Conservation (phyloP, 192 early-diverging fungal species). For the Piromyces finnis region DNA sequence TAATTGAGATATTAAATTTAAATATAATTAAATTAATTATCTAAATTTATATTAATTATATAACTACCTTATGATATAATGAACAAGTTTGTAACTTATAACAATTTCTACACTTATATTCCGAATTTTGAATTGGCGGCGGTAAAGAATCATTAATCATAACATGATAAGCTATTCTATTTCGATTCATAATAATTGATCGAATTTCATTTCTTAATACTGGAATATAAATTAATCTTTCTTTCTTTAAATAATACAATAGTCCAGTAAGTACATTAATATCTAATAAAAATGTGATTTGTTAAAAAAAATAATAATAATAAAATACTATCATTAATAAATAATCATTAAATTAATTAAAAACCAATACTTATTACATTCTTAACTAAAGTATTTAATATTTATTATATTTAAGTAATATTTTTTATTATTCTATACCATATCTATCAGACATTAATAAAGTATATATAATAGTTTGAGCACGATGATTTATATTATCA, state of each 20-base stretch:
- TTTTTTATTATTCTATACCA: slow-evolving; percentile 11
- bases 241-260: slow-evolving; percentile 56
- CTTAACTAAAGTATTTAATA: no score
- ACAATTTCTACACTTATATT: slow-evolving; percentile 49
- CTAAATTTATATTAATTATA: background rate
- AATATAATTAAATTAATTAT: no score
- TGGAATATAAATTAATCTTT: slow-evolving; percentile 45
- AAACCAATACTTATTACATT: no score
- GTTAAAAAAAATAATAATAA: background rate
- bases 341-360: no score
- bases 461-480: slow-evolving; percentile 74
- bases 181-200: slow-evolving; percentile 52
- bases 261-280: slow-evolving; percentile 44
- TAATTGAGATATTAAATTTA: no score
- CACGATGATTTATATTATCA: slow-evolving; percentile 42
- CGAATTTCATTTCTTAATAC: slow-evolving; percentile 43
- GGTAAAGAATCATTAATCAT: slow-evolving; percentile 11
- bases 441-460: slow-evolving; percentile 52
- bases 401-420: no score
- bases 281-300: slow-evolving; percentile 17
- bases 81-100: slow-evolving; percentile 41
- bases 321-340: no score
- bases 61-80: slow-evolving; percentile 35
- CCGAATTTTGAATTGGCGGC: slow-evolving; percentile 52
- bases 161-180: slow-evolving; percentile 46